Conservation (phyloP, 2,329 filamentous ascomycete species). For the Penicillium nordicum region DNA sequence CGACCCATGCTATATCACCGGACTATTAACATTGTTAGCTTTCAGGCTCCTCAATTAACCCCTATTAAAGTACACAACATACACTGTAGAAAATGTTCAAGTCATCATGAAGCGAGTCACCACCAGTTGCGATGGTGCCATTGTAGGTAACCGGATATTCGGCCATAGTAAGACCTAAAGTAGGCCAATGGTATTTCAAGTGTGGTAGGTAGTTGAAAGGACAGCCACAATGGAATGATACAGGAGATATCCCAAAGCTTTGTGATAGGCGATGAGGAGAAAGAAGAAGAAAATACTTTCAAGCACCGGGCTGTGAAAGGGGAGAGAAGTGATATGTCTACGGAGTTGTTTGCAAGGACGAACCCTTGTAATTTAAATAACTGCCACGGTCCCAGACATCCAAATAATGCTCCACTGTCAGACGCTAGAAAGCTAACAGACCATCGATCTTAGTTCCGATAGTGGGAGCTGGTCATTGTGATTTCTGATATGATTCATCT, state of each 20-base stretch:
- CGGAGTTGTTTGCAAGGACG: constrained; percentile 23
- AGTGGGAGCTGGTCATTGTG: constrained; percentile 24
- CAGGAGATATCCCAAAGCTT: background rate
- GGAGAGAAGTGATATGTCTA: constrained; percentile 21
- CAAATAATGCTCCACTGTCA: constrained; percentile 21
- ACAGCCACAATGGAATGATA: background rate
- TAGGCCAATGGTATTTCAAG: background rate
- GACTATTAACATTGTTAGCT: constrained; percentile 48
- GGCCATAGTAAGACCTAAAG: constrained; percentile 29
- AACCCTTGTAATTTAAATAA: constrained; percentile 24
- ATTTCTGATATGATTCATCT: constrained; percentile 25
- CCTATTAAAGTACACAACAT: background rate
- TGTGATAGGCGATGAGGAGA: background rate
- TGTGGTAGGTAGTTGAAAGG: background rate
- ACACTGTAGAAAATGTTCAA: constrained; percentile 79
- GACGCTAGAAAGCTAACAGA: constrained; percentile 16
- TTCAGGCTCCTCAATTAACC: background rate
- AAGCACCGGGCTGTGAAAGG: background rate
- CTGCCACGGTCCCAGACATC: constrained; percentile 4
- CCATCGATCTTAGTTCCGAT: constrained; percentile 23
- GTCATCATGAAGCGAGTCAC: constrained; percentile 64
- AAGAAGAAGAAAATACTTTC: background rate
- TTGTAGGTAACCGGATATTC: constrained; percentile 57
- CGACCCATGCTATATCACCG: constrained; percentile 79
- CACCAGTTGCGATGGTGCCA: constrained; percentile 60